Evolutionary conservation across 164 flowering plant genomes (phyloP), one percentile per base, ranked within the genome.

Genomic region (Paratinospora sagittata): DNA sequence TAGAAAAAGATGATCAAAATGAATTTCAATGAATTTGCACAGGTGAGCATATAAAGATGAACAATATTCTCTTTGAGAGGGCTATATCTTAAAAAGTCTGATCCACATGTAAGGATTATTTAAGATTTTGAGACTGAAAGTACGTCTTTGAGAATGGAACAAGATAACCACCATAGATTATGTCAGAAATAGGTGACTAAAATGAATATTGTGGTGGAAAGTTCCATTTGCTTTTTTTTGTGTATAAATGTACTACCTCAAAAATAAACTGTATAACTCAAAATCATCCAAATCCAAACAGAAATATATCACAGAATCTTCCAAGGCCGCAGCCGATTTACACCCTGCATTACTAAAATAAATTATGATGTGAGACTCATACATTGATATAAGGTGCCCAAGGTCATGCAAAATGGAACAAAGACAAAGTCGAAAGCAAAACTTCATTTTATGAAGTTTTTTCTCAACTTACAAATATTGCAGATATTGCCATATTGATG

Each of bases 401-500:
- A 55, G 10, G 61, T 2, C 39, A 63, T 13, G 65, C 13, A 21
- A 63, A 71, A 34, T 0, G 27, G 36, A 65, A 72, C 43, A 63
- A 16, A 21, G 11, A 8, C 2, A 49, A n/a, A 23, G 12, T 55
- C 0, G 55, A 34, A 30, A 57, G 10, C 16, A 16, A 36, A 65
- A 47, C 26, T 23, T 49, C 34, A 14, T 47, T 60, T 63, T 33
- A 66, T 27, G 36, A 45, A 23, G 13, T 65, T 37, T 24, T 23
- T 45, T 66, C 10, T 26, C 8, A 23, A 89, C 99, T 92, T 87
- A 95, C 99, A 86, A 95, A 93, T 8, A 82, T 79, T 77, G 95
- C 97, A 75, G 98, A 78, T 80, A 92, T 87, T 72, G 90, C 95
- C 87, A 93, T 57, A 79, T 93, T 95, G 81, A 95, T 95, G 61